Base-by-base conservation (phyloP, 768 basidiomycete species). In the Baorangia bicolor region DNA sequence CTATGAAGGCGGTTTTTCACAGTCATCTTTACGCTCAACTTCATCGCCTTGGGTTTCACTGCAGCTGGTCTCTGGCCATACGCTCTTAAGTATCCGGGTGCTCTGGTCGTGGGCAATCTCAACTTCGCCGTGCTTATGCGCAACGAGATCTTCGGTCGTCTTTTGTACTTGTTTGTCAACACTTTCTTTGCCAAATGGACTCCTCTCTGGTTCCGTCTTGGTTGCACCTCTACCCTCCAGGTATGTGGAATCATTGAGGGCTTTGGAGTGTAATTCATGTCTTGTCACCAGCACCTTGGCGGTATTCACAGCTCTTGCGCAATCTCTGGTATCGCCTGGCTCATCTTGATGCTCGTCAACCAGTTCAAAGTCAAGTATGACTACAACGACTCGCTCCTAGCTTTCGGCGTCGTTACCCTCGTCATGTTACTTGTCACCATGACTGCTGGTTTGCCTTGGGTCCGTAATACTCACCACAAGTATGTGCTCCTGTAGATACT, bases 151-250 rank as follows among this genome's bases (percentile, higher is more conserved):
- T 92, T 92, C 59, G 88, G 89, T 11, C 86, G 91, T n/a, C 69
- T 84, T 34, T 65, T 93, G 14, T 93, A 92, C 66, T 70, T 85
- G 43, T 62, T 85, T 21, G 79, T 89, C 58, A 92, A 90, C 66
- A 88, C 83, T 0, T 70, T 80, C 28, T 91, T 93, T 58, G 87
- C 88, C n/a, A 92, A 88, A 84, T 90, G 88, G 88, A 72, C 88
- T 2, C 88, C 88, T 21, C 75, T 90, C 30, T 82, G 79, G 79
- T 89, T 79, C 72, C 80, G 88, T 55, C 75, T 90, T 20, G 85
- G 81, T 28, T 88, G 86, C 73, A 90, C 88, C 0, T 88, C 87
- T 27, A 81, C 85, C 11, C 78, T 89, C 38, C 86, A 87, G 77
- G 85, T 83, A 59, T 35, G 68, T 52, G 6, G 11, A 33, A 20